phyloP scores from a whole-genome alignment of 495 filamentous ascomycete species.

The Penicillium mononematosum region DNA sequence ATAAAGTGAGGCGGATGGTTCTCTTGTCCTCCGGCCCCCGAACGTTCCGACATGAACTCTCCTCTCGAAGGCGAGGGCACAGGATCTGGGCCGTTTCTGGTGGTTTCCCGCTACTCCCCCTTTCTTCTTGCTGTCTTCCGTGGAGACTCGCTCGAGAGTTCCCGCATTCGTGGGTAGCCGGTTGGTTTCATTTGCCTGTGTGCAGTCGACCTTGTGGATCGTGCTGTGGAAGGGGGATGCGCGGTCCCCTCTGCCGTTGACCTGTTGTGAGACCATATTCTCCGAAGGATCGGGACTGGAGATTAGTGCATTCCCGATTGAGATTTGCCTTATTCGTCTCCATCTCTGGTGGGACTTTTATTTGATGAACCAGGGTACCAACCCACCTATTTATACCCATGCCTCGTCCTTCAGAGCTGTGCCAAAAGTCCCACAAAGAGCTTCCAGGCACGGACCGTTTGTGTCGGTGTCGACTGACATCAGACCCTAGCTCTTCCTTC shows the following conservation, averaged over 20 bases:
- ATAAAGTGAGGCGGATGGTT: slow-evolving; percentile 44
- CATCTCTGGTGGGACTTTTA: background rate
- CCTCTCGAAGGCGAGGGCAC: slow-evolving; percentile 8
- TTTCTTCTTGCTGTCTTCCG: background rate
- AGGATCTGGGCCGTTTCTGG: slow-evolving; percentile 6
- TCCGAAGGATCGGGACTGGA: slow-evolving; percentile 6
- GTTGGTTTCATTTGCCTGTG: slow-evolving; percentile 11
- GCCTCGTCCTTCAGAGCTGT: slow-evolving; percentile 9
- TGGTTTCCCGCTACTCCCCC: background rate
- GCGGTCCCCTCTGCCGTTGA: slow-evolving; percentile 11
- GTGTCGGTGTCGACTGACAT: slow-evolving; percentile 12
- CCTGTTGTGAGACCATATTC: slow-evolving; percentile 19
- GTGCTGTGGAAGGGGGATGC: slow-evolving; percentile 2
- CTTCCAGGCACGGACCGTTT: slow-evolving; percentile 11
- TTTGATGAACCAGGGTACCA: slow-evolving; percentile 2
- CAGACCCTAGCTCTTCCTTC: slow-evolving; percentile 8
- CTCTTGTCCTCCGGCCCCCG: slow-evolving; percentile 16
- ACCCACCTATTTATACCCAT: slow-evolving; percentile 19
- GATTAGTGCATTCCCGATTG: slow-evolving; percentile 9
- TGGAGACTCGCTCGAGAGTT: slow-evolving; percentile 1
- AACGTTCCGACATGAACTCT: slow-evolving; percentile 25
- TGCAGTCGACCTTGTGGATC: slow-evolving; percentile 15
- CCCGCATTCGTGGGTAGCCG: slow-evolving; percentile 7
- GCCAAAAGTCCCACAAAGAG: slow-evolving; percentile 13
- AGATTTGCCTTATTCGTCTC: slow-evolving; percentile 19